Conservation (phyloP, 805 yeast genomes). For the Suhomyces xylopsoci region DNA sequence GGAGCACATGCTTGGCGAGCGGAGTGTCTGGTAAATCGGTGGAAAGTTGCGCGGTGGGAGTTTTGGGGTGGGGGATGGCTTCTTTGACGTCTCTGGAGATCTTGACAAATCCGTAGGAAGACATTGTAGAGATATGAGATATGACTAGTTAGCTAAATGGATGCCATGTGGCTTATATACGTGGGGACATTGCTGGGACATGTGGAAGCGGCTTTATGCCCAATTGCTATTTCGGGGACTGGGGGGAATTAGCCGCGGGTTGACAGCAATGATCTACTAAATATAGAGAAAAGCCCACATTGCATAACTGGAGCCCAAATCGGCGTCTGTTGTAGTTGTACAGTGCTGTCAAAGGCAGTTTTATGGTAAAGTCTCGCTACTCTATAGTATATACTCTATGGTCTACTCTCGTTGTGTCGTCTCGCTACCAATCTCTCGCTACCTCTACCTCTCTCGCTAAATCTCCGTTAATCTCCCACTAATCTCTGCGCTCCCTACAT, state of each 20-base stretch:
- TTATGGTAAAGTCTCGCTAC: not conserved
- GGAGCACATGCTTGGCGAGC: slow-evolving; percentile 15
- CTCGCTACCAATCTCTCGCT: not conserved
- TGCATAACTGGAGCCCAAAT: too few relatives aligned
- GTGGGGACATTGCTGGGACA: not conserved
- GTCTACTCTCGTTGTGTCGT: not conserved
- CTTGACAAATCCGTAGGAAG: slow-evolving; percentile 27
- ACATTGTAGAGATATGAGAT: not conserved
- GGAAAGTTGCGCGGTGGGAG: slow-evolving; percentile 22
- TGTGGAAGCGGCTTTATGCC: not conserved
- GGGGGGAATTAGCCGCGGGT: not conserved
- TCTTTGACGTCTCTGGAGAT: slow-evolving; percentile 23
- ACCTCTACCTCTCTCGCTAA: not conserved
- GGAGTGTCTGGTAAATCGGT: slow-evolving; percentile 18
- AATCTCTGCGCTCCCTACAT: not conserved
- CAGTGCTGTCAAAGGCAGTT: not conserved
- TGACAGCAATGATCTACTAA: not conserved
- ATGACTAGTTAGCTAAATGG: not conserved
- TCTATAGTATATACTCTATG: not conserved
- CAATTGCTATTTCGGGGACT: not conserved
- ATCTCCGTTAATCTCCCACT: not conserved
- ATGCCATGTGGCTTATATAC: not conserved
- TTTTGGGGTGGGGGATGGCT: slow-evolving; percentile 22
- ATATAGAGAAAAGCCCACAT: not conserved
- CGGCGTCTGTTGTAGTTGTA: not conserved